phyloP scores from a whole-genome alignment of 768 basidiomycete genomes.

The Serendipita vermifera region DNA sequence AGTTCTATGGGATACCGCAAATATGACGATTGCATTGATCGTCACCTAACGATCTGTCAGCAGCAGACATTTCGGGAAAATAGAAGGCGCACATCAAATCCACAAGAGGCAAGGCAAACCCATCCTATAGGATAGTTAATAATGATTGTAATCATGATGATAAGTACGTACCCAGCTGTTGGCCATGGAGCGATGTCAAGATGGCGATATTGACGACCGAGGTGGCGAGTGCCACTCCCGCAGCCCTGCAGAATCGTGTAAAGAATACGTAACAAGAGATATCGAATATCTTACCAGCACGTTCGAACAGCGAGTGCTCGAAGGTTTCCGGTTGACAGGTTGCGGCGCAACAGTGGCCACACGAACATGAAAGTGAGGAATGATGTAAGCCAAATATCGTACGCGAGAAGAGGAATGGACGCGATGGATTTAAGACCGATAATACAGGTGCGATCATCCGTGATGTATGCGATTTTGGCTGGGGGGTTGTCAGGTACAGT shows the following conservation, averaged over 20 bases:
- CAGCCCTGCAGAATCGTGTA: slow-evolving; percentile 25
- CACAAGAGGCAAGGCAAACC: neutral
- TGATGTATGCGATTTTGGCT: slow-evolving; percentile 27
- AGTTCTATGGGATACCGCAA: slow-evolving; percentile 12
- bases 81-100: neutral
- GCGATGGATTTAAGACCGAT: slow-evolving; percentile 35
- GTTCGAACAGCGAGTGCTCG: slow-evolving; percentile 32
- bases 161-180: slow-evolving; percentile 38
- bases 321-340: slow-evolving; percentile 25
- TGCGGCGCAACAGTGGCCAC: slow-evolving; percentile 32
- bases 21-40: slow-evolving; percentile 35
- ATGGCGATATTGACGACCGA: slow-evolving; percentile 35
- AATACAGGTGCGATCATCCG: slow-evolving; percentile 30
- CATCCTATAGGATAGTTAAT: neutral
- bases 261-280: neutral
- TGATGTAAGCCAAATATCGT: slow-evolving; percentile 33
- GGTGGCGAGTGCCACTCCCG: slow-evolving; percentile 35
- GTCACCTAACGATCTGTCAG: slow-evolving; percentile 28
- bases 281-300: slow-evolving; percentile 25
- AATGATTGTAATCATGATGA: slow-evolving; percentile 23
- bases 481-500: no score
- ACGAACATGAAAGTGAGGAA: slow-evolving; percentile 27
- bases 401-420: slow-evolving; percentile 34
- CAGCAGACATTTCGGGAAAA: neutral
- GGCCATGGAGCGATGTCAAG: slow-evolving; percentile 34